Evolutionary conservation across 1,284 basidiomycete genomes (phyloP).

Genomic region (Ustilago sp.): DNA sequence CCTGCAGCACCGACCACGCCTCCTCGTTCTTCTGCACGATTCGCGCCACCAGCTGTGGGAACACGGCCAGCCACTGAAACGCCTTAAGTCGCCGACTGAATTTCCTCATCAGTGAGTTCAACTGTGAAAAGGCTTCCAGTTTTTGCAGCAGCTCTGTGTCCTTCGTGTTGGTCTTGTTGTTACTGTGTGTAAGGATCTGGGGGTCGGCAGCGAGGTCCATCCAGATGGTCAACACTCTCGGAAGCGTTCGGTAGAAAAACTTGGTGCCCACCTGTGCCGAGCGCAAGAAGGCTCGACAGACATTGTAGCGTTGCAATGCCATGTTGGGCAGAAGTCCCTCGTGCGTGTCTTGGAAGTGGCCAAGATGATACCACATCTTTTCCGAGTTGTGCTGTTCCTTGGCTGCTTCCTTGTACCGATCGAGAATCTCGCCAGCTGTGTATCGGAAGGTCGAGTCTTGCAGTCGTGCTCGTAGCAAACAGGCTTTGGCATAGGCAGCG

Average conservation of each 20-base stretch:
- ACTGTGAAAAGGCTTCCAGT: slow-evolving; percentile 54
- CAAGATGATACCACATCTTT: slow-evolving; percentile 70
- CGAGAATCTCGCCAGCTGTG: slow-evolving; percentile 76
- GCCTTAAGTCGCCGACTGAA: slow-evolving; percentile 82
- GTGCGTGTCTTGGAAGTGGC: slow-evolving; percentile 58
- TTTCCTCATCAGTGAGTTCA: slow-evolving; percentile 73
- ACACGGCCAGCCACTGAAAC: slow-evolving; percentile 85
- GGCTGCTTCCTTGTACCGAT: slow-evolving; percentile 68
- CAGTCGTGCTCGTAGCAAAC: slow-evolving; percentile 90
- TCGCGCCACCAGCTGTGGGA: slow-evolving; percentile 95
- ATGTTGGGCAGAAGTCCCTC: slow-evolving; percentile 72
- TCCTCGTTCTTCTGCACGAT: slow-evolving; percentile 83
- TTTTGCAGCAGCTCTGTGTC: slow-evolving; percentile 37
- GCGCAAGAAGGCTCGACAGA: slow-evolving; percentile 79
- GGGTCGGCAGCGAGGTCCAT: slow-evolving; percentile 84
- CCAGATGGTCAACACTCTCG: slow-evolving; percentile 94
- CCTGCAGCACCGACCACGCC: slow-evolving; percentile 78
- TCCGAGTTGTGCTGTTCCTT: slow-evolving; percentile 73
- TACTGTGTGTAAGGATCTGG: slow-evolving; percentile 49
- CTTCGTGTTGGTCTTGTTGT: slow-evolving; percentile 49
- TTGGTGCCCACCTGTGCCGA: slow-evolving; percentile 89
- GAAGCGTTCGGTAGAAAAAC: slow-evolving; percentile 95
- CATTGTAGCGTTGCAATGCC: slow-evolving; percentile 69
- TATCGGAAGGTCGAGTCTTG: slow-evolving; percentile 88
- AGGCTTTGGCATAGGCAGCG: slow-evolving; percentile 74